A percentile compares a stretch with the other conserved stretches of the same genome.
phyloP scores from a whole-genome alignment of 345 rosid genomes.

The Aegle marmelos region DNA sequence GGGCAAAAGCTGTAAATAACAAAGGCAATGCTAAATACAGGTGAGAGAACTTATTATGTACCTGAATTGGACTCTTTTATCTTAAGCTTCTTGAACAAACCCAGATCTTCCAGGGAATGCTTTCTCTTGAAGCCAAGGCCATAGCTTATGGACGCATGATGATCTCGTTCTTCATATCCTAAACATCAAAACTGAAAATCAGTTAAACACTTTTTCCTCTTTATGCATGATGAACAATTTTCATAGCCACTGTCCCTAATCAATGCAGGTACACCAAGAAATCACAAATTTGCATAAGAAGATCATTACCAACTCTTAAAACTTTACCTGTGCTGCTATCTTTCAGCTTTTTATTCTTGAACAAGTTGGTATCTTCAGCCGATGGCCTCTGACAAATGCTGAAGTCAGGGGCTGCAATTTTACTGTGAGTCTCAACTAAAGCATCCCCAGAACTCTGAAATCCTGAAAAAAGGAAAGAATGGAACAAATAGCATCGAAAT shows the following conservation, averaged over 20 bases:
- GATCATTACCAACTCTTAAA: not conserved
- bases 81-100: slow-evolving; percentile 52
- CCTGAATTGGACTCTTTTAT: slow-evolving; percentile 33
- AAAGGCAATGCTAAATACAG: not conserved
- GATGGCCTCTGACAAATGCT: slow-evolving; percentile 2
- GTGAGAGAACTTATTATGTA: not conserved
- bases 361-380: slow-evolving; percentile 18
- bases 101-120: slow-evolving; percentile 34
- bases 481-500: not conserved
- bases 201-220: not conserved
- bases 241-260: no score
- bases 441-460: slow-evolving; percentile 22
- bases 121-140: slow-evolving; percentile 49
- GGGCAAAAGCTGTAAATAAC: not conserved
- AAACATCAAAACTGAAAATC: not conserved
- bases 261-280: no score
- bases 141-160: not conserved
- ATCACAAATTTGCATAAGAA: no score
- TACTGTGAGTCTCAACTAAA: slow-evolving; percentile 4
- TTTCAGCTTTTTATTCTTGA: slow-evolving; percentile 41
- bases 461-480: slow-evolving; percentile 25
- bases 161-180: slow-evolving; percentile 25
- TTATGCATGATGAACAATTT: no score
- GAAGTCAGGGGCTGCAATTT: slow-evolving; percentile 10
- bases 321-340: slow-evolving; percentile 38